phyloP scores from a whole-genome alignment of 805 yeast genomes.

The Lipomyces lipofer region DNA sequence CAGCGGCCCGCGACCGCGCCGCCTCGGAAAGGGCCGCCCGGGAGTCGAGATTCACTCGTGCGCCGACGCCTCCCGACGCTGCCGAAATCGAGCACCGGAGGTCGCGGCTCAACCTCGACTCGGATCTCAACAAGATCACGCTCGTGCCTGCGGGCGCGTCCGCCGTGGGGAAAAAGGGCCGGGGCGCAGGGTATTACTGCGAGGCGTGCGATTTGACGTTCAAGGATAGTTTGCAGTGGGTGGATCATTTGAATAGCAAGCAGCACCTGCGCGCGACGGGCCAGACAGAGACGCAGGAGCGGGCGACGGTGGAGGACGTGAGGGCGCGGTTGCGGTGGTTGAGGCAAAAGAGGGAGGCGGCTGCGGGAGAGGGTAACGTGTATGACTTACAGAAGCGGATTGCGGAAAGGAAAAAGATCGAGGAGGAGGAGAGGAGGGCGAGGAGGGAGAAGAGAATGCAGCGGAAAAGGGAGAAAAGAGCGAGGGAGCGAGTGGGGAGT shows the following conservation, averaged over 20 bases:
- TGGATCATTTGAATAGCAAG: slow-evolving; percentile 80
- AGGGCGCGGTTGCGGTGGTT: slow-evolving; percentile 43
- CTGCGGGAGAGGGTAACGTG: slow-evolving; percentile 25
- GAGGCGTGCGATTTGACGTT: slow-evolving; percentile 75
- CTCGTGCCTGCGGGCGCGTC: slow-evolving; percentile 41
- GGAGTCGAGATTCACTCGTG: slow-evolving; percentile 20
- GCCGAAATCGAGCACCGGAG: slow-evolving; percentile 33
- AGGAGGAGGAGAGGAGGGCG: slow-evolving; percentile 42
- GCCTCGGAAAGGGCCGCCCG: slow-evolving; percentile 22
- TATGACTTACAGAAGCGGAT: slow-evolving; percentile 47
- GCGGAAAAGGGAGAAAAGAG: slow-evolving; percentile 30
- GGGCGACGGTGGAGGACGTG: slow-evolving; percentile 53
- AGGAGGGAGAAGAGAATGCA: slow-evolving; percentile 31
- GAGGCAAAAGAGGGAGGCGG: slow-evolving; percentile 39
- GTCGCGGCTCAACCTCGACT: slow-evolving; percentile 36
- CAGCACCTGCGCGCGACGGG: slow-evolving; percentile 50
- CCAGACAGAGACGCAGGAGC: slow-evolving; percentile 42
- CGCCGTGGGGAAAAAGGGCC: slow-evolving; percentile 47
- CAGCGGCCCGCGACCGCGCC: slow-evolving; percentile 27
- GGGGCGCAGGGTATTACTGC: slow-evolving; percentile 82
- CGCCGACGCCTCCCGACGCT: slow-evolving; percentile 34
- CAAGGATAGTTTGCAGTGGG: slow-evolving; percentile 76
- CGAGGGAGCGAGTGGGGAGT: slow-evolving; percentile 9
- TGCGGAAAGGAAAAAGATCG: slow-evolving; percentile 42
- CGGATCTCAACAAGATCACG: slow-evolving; percentile 39